A percentile compares a stretch with the other conserved stretches of the same genome.
These are phyloP conservation scores for Periconia sp. DNA, from an alignment of 2,329 filamentous ascomycete genomes.

Conservation along the genomic window DNA sequence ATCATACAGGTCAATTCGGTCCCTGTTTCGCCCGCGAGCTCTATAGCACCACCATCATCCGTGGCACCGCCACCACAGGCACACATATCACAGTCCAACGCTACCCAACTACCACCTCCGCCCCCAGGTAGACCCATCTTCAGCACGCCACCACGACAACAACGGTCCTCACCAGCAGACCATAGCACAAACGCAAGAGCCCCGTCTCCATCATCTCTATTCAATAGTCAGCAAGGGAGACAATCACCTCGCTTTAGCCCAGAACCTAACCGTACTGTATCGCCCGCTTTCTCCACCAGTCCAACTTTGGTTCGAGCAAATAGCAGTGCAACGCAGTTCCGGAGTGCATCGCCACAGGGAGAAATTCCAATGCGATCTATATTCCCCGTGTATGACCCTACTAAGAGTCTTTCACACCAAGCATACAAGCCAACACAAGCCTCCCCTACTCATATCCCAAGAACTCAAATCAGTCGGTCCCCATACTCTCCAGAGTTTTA, in stretches of 20 bases:
- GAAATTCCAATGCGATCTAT: constrained; percentile 65
- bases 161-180: constrained; percentile 23
- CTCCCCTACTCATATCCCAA: constrained; percentile 65
- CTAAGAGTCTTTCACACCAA: constrained; percentile 66
- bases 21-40: constrained; percentile 35
- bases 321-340: constrained; percentile 34
- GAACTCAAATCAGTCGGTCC: constrained; percentile 65
- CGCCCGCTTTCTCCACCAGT: constrained; percentile 39
- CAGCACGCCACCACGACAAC: constrained; percentile 24
- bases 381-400: constrained; percentile 74
- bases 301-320: constrained; percentile 42
- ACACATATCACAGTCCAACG: constrained; percentile 26
- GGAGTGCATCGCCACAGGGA: constrained; percentile 31
- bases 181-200: constrained; percentile 21
- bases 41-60: constrained; percentile 18
- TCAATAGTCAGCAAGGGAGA: constrained; percentile 13
- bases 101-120: constrained; percentile 20
- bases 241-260: constrained; percentile 24
- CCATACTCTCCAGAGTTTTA: constrained; percentile 60
- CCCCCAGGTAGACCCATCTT: constrained; percentile 22
- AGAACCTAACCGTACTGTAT: constrained; percentile 33
- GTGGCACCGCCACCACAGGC: constrained; percentile 18
- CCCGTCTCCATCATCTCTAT: constrained; percentile 20
- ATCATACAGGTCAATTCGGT: constrained; percentile 43
- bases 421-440: constrained; percentile 69